Evolutionary conservation across 768 basidiomycete genomes (phyloP).

Genomic region (Paxillus involutus): DNA sequence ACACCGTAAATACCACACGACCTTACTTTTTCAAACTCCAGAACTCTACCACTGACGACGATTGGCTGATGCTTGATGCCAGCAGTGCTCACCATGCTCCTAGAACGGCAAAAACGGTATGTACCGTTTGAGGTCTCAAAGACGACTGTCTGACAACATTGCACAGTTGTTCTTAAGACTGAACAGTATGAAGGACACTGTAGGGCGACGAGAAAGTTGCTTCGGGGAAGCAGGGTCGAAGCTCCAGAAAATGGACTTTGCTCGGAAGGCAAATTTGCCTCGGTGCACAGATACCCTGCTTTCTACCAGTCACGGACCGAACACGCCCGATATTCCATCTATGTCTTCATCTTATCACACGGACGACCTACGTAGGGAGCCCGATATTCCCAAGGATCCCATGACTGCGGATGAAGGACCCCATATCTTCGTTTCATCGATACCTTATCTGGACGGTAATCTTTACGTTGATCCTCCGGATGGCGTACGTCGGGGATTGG

Average conservation of each 20-base stretch:
- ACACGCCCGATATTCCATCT: neutral
- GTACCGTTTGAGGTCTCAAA: neutral
- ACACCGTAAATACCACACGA: neutral
- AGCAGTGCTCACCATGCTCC: neutral
- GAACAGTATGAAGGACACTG: neutral
- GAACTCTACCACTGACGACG: neutral
- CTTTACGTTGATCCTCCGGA: neutral
- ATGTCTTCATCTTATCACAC: neutral
- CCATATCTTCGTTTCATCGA: conserved; percentile 11
- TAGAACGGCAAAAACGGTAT: neutral
- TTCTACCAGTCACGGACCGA: neutral
- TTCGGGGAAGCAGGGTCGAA: neutral
- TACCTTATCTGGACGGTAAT: conserved; percentile 8
- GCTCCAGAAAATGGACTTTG: neutral
- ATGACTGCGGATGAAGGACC: conserved; percentile 13
- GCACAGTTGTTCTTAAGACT: neutral
- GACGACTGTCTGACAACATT: too few relatives aligned
- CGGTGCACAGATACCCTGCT: neutral
- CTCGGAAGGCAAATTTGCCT: neutral
- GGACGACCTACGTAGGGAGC: neutral
- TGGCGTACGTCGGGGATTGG: conserved; percentile 6
- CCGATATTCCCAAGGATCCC: conserved; percentile 12
- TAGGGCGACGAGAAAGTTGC: neutral
- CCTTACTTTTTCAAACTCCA: neutral
- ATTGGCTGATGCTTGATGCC: neutral